Evolutionary conservation across 1,284 basidiomycete species (phyloP), one percentile per base, ranked within the genome.

Genomic region (Ustilago trichophora): DNA sequence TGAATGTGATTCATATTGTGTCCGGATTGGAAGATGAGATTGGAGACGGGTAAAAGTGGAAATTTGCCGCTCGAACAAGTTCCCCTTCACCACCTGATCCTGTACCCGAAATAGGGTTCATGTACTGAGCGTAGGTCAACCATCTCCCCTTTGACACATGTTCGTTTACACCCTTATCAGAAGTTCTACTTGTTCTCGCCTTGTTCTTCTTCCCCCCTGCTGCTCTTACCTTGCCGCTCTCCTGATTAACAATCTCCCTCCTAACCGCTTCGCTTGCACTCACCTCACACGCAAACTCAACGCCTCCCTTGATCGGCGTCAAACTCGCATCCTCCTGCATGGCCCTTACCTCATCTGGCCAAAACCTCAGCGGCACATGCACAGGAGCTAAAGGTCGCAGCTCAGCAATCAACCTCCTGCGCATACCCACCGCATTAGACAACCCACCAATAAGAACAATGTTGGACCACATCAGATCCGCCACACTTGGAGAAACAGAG

Each of bases 381-480:
- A 31, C 48, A 2, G 75, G 75, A 0, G 71, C 66, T 6, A 70
- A 19, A 12, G 53, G 38, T 7, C 63, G 48, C 12, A 77, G 52
- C 25, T 77, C 75, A 21, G 62, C 48, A 12, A 34, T 24, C 91
- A 97, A 82, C 82, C 94, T 84, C 47, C 86, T 82, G 19, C 86
- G 85, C 70, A 97, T 88, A 4, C 89, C 90, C 37, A 88, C 85
- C 66, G 93, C 87, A 70, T 87, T 87, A 4, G 88, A 87, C 76
- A 87, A 88, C 7, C 93, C 94, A 44, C 94, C 94, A 67, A 93
- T 87, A 56, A 96, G 83, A 6, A 91, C 89, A 64, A 98, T 92
- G 80, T 97, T 92, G 32, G 88, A 87, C 93, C 93, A 97, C 82
- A 93, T 93, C 88, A 96, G 87, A 22, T 91, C 92, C 70, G 88